Evolutionary conservation across 768 basidiomycete species (phyloP).

Genomic region (Megacollybia marginata): DNA sequence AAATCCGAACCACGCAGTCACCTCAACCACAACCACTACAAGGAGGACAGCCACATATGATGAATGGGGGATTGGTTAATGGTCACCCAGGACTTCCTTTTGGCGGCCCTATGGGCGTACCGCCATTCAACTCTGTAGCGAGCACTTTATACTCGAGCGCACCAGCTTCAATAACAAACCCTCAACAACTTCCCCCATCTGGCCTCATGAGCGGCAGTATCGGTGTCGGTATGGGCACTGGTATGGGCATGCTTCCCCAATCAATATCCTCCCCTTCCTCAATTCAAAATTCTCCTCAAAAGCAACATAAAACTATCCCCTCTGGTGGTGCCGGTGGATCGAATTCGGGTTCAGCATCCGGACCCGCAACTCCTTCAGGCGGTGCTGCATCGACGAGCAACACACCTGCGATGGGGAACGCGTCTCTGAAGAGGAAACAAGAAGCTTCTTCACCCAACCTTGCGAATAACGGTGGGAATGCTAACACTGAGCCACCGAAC

Average conservation of each 20-base stretch:
- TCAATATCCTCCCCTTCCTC: constrained; percentile 43
- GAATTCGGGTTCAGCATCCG: constrained; percentile 18
- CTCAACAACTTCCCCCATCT: constrained; percentile 6
- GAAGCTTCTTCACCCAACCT: neutral
- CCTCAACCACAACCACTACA: neutral
- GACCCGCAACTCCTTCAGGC: constrained; percentile 17
- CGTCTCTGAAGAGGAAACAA: constrained; percentile 51
- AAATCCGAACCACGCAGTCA: neutral
- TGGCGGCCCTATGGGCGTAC: constrained; percentile 11
- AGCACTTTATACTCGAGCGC: constrained; percentile 45
- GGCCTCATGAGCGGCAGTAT: neutral
- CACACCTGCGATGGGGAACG: constrained; percentile 40
- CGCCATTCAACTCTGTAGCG: constrained; percentile 1
- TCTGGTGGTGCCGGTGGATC: constrained; percentile 12
- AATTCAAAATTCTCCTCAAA: constrained; percentile 49
- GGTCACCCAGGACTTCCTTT: constrained; percentile 32
- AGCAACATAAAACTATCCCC: constrained; percentile 56
- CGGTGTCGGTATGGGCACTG: neutral
- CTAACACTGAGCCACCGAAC: neutral
- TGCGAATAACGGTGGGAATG: neutral
- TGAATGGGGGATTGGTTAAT: constrained; percentile 23
- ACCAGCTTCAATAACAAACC: constrained; percentile 39
- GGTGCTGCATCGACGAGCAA: constrained; percentile 30
- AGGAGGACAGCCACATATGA: constrained; percentile 23
- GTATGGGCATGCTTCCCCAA: constrained; percentile 33